phyloP scores from a whole-genome alignment of 805 yeast genomes.

The Phaffomyces antillensis region DNA sequence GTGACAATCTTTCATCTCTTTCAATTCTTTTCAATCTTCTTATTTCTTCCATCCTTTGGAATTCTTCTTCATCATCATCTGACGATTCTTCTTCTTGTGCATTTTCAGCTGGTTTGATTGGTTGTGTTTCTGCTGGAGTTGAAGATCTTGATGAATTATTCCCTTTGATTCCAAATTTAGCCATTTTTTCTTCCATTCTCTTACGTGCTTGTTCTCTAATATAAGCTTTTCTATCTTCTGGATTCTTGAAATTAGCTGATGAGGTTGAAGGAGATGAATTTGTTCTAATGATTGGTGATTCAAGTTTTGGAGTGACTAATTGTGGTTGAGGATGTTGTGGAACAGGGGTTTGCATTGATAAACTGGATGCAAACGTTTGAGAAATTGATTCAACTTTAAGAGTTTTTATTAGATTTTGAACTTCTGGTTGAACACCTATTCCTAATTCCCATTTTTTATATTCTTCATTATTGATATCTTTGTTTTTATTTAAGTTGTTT shows the following conservation, averaged over 20 bases:
- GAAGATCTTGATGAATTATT: conserved; percentile 8
- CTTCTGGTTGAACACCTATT: conserved; percentile 57
- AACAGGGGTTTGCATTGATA: conserved; percentile 6
- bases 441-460: conserved; percentile 77
- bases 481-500: conserved; percentile 17
- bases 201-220: conserved; percentile 75
- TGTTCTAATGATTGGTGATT: conserved; percentile 2
- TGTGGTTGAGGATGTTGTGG: conserved; percentile 9
- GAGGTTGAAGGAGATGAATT: conserved; percentile 8
- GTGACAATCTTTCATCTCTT: conserved; percentile 50
- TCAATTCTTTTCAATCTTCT: conserved; percentile 43
- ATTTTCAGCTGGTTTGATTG: conserved; percentile 22
- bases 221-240: conserved; percentile 66
- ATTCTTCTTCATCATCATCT: conserved; percentile 37
- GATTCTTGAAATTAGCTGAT: conserved; percentile 25
- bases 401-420: conserved; percentile 18
- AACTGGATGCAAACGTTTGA: conserved; percentile 11
- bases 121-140: conserved; percentile 21
- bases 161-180: conserved; percentile 49
- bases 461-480: conserved; percentile 14
- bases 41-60: conserved; percentile 35
- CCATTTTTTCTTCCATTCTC: conserved; percentile 72
- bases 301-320: neutral
- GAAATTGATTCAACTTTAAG: conserved; percentile 15
- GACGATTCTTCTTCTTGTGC: conserved; percentile 14